Conservation (phyloP, 495 filamentous ascomycete species). For the Talaromyces adpressus region DNA sequence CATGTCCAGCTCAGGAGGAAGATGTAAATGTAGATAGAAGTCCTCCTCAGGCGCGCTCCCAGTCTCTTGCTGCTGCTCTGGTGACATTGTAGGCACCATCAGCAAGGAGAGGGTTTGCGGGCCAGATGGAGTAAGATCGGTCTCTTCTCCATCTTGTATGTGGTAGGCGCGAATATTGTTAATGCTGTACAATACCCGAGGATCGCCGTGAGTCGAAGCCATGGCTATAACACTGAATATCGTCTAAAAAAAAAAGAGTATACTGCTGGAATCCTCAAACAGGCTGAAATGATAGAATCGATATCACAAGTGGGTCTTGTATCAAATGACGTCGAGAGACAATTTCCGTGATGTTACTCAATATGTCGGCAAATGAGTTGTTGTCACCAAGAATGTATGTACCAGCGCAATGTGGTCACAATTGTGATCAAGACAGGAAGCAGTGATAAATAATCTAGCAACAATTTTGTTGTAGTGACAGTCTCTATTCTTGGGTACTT, state of each 20-base stretch:
- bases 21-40: constrained; percentile 89
- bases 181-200: constrained; percentile 76
- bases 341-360: not conserved
- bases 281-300: not conserved
- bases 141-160: constrained; percentile 79
- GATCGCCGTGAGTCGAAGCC: constrained; percentile 43
- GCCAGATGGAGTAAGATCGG: constrained; percentile 72
- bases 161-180: constrained; percentile 80
- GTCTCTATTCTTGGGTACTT: not conserved
- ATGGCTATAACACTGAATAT: constrained; percentile 1
- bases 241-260: not conserved
- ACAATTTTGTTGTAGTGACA: not conserved
- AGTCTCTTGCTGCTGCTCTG: constrained; percentile 54
- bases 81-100: constrained; percentile 84
- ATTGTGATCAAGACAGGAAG: not conserved
- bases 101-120: constrained; percentile 83
- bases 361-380: not conserved
- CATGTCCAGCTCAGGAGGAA: constrained; percentile 89
- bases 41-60: constrained; percentile 62
- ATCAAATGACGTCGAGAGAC: not conserved
- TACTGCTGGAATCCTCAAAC: not conserved
- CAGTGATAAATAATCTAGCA: not conserved
- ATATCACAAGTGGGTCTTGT: not conserved
- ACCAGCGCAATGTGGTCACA: not conserved
- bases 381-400: not conserved